Base-by-base conservation (phyloP, 2,329 filamentous ascomycete genomes). In the Aspergillus brasiliensis region DNA sequence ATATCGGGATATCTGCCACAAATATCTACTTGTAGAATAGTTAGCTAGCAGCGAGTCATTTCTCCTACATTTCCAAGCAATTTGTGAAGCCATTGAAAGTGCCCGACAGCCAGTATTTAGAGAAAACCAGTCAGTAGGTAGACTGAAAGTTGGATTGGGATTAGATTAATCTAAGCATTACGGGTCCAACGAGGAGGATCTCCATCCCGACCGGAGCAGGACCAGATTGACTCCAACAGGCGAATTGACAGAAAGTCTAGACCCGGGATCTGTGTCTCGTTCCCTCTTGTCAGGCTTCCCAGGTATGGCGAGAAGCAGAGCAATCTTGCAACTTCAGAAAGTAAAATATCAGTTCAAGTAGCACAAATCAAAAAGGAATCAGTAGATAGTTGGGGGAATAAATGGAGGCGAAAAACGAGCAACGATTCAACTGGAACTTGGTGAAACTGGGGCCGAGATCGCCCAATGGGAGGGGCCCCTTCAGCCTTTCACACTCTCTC, bases 401-500 rank as follows among this genome's bases (percentile, higher is more conserved):
- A 21, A 10, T 46, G 19, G 19, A 46, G 44, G 44, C 23, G 7
- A n/a, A 48, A n/a, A 25, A 15, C 21, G 21, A 25, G 25, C 25
- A 28, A 27, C 21, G 27, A 28, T 42, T 11, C 31, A 23, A 48
- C 25, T 15, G 23, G 13, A 23, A 48, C 21, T 15, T 27, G 44
- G 23, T 28, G 25, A n/a, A 23, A 49, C 46, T 28, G 46, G 46
- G 46, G 46, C 46, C 46, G 15, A 17, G 46, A 17, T n/a, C 46
- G 46, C 46, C 46, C 46, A 49, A 49, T 49, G 46, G 46, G 46
- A 49, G 46, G n/a, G 46, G 46, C 17, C 49, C 31, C 34, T 53
- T 27, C 19, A 37, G 34, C 38, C 51, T 54, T 44, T 31, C 37
- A 34, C 17, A 34, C 17, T 52, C n/a, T 8, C 49, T 52, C 23